phyloP scores from a whole-genome alignment of 2,329 filamentous ascomycete genomes.

The Botrytis elliptica region DNA sequence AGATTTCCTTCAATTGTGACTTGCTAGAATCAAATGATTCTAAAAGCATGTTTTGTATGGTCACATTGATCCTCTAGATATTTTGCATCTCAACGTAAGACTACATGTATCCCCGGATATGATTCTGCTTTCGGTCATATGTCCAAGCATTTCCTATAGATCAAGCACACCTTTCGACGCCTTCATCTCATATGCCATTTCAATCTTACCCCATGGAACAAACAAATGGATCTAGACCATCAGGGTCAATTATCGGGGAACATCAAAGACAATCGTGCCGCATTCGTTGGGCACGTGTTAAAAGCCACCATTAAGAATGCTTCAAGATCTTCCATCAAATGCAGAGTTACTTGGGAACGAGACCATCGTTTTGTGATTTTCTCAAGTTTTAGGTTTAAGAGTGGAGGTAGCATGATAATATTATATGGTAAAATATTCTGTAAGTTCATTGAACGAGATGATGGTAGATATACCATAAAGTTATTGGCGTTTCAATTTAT shows the following conservation, averaged over 20 bases:
- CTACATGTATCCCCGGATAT: background rate
- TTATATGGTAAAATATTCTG: background rate
- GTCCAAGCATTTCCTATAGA: background rate
- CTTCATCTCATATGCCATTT: background rate
- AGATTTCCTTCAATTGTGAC: background rate
- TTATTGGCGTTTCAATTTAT: background rate
- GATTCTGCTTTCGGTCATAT: background rate
- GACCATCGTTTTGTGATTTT: background rate
- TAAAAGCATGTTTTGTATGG: background rate
- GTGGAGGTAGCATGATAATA: background rate
- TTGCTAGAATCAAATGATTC: background rate
- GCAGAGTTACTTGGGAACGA: background rate
- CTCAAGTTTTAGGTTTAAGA: background rate
- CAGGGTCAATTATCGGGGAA: background rate
- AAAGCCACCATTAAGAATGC: slow-evolving; percentile 5
- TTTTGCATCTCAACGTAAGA: background rate
- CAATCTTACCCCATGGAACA: background rate
- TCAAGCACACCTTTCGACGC: background rate
- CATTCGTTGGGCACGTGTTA: slow-evolving; percentile 6
- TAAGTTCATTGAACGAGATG: background rate
- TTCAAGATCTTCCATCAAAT: background rate
- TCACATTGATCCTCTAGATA: background rate
- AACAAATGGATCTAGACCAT: background rate
- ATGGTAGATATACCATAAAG: background rate
- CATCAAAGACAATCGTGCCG: background rate